These are phyloP conservation scores for Colletotrichum sp. DNA, from an alignment of 2,329 filamentous ascomycete species.

Conservation along the genomic window DNA sequence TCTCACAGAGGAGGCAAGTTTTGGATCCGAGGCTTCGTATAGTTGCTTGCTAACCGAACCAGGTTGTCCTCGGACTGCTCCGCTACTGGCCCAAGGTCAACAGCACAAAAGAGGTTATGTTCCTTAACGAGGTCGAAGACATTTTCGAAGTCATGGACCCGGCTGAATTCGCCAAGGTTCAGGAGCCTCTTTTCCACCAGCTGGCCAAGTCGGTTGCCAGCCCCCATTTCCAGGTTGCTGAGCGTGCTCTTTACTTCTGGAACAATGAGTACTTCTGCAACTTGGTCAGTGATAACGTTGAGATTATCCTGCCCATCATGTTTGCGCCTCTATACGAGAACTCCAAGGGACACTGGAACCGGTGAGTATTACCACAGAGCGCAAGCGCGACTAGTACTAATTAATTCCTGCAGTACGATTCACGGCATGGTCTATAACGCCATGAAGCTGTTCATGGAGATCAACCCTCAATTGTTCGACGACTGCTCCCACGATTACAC, in stretches of 20 bases:
- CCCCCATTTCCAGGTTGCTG: constrained; percentile 98
- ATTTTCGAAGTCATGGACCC: constrained; percentile 99
- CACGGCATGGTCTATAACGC: constrained; percentile 99
- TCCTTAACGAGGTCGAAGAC: constrained; percentile 97
- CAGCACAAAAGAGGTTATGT: constrained; percentile 99
- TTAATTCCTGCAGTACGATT: constrained; percentile 75
- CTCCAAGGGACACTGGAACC: constrained; percentile 98
- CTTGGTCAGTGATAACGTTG: constrained; percentile 97
- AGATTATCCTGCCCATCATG: constrained; percentile 98
- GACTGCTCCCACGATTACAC: constrained; percentile 99
- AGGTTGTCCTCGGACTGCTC: constrained; percentile 92
- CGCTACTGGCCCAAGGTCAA: constrained; percentile 99
- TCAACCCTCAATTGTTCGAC: constrained; percentile 97
- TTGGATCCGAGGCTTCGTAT: neutral
- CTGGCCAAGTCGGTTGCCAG: constrained; percentile 97
- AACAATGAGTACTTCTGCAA: constrained; percentile 99
- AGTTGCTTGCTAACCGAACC: constrained; percentile 1
- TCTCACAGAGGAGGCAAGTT: constrained; percentile 88
- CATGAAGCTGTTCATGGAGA: constrained; percentile 99
- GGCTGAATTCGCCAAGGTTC: constrained; percentile 97
- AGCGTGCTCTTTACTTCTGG: constrained; percentile 98
- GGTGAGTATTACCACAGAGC: constrained; percentile 59
- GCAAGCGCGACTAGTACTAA: neutral
- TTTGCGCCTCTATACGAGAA: constrained; percentile 98
- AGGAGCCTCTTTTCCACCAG: constrained; percentile 96